phyloP scores from a whole-genome alignment of 176 grass and related monocot species.

The Musa itinerans region DNA sequence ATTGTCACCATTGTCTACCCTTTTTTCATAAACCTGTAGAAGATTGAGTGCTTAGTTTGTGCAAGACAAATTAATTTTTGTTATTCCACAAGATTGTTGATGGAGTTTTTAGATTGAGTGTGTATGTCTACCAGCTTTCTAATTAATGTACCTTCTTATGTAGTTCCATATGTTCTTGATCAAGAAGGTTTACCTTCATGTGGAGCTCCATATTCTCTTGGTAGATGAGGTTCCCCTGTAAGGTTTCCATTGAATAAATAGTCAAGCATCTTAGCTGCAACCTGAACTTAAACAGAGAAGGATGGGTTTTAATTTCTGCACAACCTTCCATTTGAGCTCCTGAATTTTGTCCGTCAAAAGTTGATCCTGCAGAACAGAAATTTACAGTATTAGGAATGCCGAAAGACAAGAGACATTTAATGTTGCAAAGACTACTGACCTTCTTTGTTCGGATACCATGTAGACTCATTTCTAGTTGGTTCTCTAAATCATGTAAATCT shows the following conservation, averaged over 20 bases:
- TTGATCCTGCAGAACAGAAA: conserved; percentile 36
- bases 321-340: conserved; percentile 44
- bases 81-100: not conserved
- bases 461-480: conserved; percentile 45
- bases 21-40: conserved; percentile 1
- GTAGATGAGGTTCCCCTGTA: conserved; percentile 7
- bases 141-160: not conserved
- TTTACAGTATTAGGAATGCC: conserved; percentile 14
- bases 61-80: not conserved
- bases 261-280: not conserved
- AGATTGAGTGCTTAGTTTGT: not conserved
- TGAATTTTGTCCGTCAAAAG: conserved; percentile 50
- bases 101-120: not conserved
- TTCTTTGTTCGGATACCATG: conserved; percentile 48
- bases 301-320: not conserved
- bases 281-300: not conserved
- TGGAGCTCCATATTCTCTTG: conserved; percentile 15
- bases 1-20: not conserved
- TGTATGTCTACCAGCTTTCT: not conserved
- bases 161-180: conserved; percentile 15
- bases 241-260: conserved; percentile 3
- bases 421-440: conserved; percentile 23
- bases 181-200: conserved; percentile 6
- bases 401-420: conserved; percentile 14
- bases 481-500: conserved; percentile 56